phyloP scores from a whole-genome alignment of 2,329 filamentous ascomycete species.

The Didymella arachidicola region DNA sequence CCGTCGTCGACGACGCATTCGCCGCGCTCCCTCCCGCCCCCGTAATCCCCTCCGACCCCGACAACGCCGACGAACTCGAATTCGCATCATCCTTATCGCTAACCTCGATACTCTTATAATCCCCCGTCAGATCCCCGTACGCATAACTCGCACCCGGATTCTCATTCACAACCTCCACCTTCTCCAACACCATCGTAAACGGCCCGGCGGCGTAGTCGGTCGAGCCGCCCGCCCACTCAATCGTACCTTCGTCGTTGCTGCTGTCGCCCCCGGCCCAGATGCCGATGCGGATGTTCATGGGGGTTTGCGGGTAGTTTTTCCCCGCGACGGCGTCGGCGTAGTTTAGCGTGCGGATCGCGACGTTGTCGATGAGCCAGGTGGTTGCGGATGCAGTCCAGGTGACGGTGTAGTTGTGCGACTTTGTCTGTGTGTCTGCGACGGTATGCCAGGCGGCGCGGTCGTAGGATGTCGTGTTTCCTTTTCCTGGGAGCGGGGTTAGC shows the following conservation, averaged over 20 bases:
- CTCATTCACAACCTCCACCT: constrained; percentile 58
- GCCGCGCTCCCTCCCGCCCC: background rate
- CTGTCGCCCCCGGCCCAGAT: constrained; percentile 57
- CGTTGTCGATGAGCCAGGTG: constrained; percentile 73
- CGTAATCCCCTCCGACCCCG: background rate
- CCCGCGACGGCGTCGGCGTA: constrained; percentile 59
- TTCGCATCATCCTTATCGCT: background rate
- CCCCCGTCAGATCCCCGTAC: constrained; percentile 57
- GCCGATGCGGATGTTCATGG: constrained; percentile 63
- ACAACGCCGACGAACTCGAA: background rate
- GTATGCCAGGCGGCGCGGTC: constrained; percentile 69
- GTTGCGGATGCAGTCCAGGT: constrained; percentile 71
- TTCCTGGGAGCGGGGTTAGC: constrained; percentile 40
- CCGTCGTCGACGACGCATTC: too few relatives aligned
- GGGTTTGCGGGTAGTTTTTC: constrained; percentile 74
- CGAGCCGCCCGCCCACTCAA: constrained; percentile 70
- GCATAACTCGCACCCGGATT: constrained; percentile 57
- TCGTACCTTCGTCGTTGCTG: constrained; percentile 60
- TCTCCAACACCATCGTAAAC: constrained; percentile 59
- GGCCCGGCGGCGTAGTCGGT: constrained; percentile 55
- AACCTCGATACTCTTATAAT: constrained; percentile 56
- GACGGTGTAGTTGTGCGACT: constrained; percentile 71
- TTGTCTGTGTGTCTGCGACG: constrained; percentile 61
- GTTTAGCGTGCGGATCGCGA: constrained; percentile 66
- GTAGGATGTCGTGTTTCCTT: constrained; percentile 66